Evolutionary conservation across 768 basidiomycete species (phyloP), one percentile per base, ranked within the genome.

Genomic region (Auricularia heimuer): DNA sequence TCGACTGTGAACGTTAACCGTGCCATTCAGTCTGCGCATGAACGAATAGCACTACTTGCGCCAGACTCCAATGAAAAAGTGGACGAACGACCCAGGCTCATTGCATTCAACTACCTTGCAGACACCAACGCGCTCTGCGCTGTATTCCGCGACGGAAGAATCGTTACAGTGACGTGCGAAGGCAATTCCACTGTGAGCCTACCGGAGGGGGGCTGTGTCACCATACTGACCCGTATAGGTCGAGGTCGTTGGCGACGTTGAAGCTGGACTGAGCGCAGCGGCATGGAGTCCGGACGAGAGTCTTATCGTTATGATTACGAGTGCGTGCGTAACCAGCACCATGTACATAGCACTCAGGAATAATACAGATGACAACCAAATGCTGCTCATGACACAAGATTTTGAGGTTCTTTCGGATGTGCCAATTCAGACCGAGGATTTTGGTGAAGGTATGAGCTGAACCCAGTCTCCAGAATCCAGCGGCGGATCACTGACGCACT

Each of bases 211-310:
- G 29, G 29, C 36, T 45, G 36, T 12, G 39, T 39, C 61, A 66
- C 1, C 65, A 65, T 29, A 69, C 84, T 63, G 79, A 85, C 62
- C 60, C 42, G 61, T 39, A 16, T 64, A 91, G 89, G 76, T 83
- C 54, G 92, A 95, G 68, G 82, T 93, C 14, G 88, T 95, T 64
- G 96, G 96, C 16, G 86, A 87, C 0, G 84, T 98, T 6, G 95
- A 97, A 64, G 80, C 85, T 11, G 94, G 92, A 0, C 87, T 99
- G 62, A 75, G 84, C 36, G 86, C 88, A 0, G 94, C 92, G 11
- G 79, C 83, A 12, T 98, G 96, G 95, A 88, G 88, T 67, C 93
- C 96, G 3, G 97, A 99, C 73, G 92, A 96, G 64, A 86, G 91
- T 7, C 76, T 92, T n/a, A 78, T 99, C 12, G 85, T 85, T 1